Percentiles rank a stretch among this genome's conserved stretches.
Evolutionary conservation across 345 rosid genomes (phyloP).

Genomic region (Gossypium bickii): DNA sequence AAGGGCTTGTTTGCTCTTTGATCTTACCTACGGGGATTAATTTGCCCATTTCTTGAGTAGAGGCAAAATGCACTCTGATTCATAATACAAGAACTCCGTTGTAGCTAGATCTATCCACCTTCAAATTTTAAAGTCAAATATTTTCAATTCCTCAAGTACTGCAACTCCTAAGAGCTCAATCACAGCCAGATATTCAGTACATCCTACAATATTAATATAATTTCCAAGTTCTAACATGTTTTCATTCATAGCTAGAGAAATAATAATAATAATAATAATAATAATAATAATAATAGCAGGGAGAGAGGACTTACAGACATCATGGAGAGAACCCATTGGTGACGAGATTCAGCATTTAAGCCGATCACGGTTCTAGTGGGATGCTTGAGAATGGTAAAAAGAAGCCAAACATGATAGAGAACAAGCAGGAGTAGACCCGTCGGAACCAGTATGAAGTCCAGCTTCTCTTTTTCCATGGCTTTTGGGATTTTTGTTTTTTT

Average conservation of each 20-base stretch:
- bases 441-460: constrained; percentile 46
- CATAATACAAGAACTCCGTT: too few relatives aligned
- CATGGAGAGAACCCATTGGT: constrained; percentile 70
- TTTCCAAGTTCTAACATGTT: neutral
- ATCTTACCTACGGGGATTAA: too few relatives aligned
- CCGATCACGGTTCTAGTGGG: constrained; percentile 55
- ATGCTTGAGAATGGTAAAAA: constrained; percentile 26
- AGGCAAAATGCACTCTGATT: too few relatives aligned
- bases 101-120: neutral
- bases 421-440: constrained; percentile 35
- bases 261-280: neutral
- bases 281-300: neutral
- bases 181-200: neutral
- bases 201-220: neutral
- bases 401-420: constrained; percentile 46
- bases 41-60: too few relatives aligned
- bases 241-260: neutral
- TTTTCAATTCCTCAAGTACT: neutral
- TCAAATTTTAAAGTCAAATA: neutral
- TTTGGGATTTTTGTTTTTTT: neutral
- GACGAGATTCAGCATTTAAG: constrained; percentile 77
- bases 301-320: constrained; percentile 50
- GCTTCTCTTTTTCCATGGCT: constrained; percentile 29
- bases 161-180: neutral
- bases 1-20: too few relatives aligned